A percentile compares a stretch with the other conserved stretches of the same genome.
Evolutionary conservation across 2,329 filamentous ascomycete species (phyloP).

Genomic region (Aureobasidium sp.): DNA sequence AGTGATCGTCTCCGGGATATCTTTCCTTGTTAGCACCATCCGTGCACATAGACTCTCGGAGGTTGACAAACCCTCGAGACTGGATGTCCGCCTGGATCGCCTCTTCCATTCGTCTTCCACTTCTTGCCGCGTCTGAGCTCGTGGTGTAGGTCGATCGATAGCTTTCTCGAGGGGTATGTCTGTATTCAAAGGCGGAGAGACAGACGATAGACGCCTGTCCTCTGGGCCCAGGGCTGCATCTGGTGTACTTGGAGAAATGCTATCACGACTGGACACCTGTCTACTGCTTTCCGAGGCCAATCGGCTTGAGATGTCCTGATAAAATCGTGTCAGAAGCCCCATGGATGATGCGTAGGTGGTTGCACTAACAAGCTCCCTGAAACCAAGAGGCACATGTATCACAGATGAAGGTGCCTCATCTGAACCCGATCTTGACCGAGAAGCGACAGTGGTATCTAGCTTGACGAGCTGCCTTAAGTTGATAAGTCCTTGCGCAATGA

Average conservation of each 20-base stretch:
- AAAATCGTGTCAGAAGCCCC: background rate
- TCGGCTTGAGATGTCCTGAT: background rate
- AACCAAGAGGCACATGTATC: constrained; percentile 82
- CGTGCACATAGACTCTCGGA: background rate
- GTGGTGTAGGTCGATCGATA: constrained; percentile 65
- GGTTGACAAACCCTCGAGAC: constrained; percentile 62
- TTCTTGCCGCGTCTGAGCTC: constrained; percentile 75
- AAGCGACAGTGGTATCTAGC: constrained; percentile 40
- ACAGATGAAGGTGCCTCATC: constrained; percentile 81
- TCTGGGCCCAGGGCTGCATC: constrained; percentile 27
- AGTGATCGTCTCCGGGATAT: constrained; percentile 25
- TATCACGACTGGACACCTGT: constrained; percentile 25
- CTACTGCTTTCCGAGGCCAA: constrained; percentile 20
- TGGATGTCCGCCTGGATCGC: constrained; percentile 57
- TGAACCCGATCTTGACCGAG: constrained; percentile 44
- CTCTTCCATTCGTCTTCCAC: constrained; percentile 52
- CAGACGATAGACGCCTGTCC: constrained; percentile 23
- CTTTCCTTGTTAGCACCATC: constrained; percentile 20
- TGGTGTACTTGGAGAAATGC: constrained; percentile 32
- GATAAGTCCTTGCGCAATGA: constrained; percentile 11
- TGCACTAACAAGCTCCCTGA: constrained; percentile 65
- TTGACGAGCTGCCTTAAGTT: constrained; percentile 28
- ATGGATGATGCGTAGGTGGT: background rate
- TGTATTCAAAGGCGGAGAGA: constrained; percentile 65
- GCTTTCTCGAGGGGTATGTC: constrained; percentile 51